A percentile compares a stretch with the other conserved stretches of the same genome.
Evolutionary conservation across 805 yeast genomes (phyloP).

Genomic region (Ogataea methylovora): DNA sequence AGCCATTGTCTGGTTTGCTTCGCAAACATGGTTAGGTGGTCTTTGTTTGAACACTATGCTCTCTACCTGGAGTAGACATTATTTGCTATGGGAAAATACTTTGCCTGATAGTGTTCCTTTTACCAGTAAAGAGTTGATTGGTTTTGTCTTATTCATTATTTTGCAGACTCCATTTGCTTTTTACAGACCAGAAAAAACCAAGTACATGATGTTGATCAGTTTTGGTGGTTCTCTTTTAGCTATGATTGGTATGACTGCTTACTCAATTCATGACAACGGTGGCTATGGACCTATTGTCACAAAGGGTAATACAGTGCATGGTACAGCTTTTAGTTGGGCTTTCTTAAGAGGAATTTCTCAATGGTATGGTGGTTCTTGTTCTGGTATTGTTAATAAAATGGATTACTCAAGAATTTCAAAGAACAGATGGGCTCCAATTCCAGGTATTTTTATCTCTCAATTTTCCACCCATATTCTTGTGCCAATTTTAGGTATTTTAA

Average conservation of each 20-base stretch:
- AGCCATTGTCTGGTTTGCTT: slow-evolving; percentile 38
- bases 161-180: slow-evolving; percentile 33
- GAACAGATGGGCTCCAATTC: slow-evolving; percentile 22
- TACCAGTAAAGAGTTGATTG: slow-evolving; percentile 34
- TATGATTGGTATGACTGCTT: slow-evolving; percentile 24
- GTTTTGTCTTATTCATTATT: slow-evolving; percentile 36
- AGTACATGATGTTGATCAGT: too few species aligned
- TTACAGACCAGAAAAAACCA: too few species aligned
- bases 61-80: slow-evolving; percentile 30
- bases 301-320: slow-evolving; percentile 3
- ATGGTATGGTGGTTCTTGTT: slow-evolving; percentile 31
- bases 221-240: slow-evolving; percentile 15
- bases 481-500: slow-evolving; percentile 38
- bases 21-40: slow-evolving; percentile 40
- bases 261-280: slow-evolving; percentile 8
- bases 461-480: slow-evolving; percentile 30
- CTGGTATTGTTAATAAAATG: slow-evolving; percentile 30
- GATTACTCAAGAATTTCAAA: slow-evolving; percentile 26
- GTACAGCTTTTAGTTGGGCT: slow-evolving; percentile 27
- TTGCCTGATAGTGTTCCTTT: slow-evolving; percentile 30
- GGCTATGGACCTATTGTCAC: slow-evolving; percentile 12
- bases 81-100: slow-evolving; percentile 31
- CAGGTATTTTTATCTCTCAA: slow-evolving; percentile 27
- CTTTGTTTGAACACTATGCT: slow-evolving; percentile 33
- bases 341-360: slow-evolving; percentile 32